These are phyloP conservation scores for Quercus tomentella DNA, from an alignment of 331 rosid species.

Conservation along the genomic window DNA sequence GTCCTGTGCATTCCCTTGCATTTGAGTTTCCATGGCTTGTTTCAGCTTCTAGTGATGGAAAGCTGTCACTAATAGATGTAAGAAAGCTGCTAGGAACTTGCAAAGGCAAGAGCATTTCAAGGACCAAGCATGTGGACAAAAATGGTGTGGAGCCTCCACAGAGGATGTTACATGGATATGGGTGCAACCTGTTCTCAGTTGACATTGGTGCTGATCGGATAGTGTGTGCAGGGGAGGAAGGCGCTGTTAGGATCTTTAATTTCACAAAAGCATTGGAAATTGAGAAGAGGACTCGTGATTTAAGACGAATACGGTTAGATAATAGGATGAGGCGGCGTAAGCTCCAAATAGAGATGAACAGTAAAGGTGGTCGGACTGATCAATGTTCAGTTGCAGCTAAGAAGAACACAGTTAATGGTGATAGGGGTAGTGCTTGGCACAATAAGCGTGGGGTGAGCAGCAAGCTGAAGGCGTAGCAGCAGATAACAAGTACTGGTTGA, in stretches of 20 bases:
- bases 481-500: not conserved
- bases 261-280: constrained; percentile 83
- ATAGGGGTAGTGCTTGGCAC: constrained; percentile 53
- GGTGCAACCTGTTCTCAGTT: constrained; percentile 68
- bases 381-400: constrained; percentile 84
- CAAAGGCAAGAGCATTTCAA: constrained; percentile 35
- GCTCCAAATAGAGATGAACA: constrained; percentile 54
- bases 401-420: constrained; percentile 55
- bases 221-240: constrained; percentile 93
- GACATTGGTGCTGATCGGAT: constrained; percentile 82
- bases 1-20: constrained; percentile 77
- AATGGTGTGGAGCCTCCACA: constrained; percentile 77
- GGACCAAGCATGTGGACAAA: constrained; percentile 25
- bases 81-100: constrained; percentile 54
- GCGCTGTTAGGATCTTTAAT: constrained; percentile 89
- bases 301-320: constrained; percentile 68
- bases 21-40: constrained; percentile 99
- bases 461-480: constrained; percentile 67
- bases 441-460: constrained; percentile 56
- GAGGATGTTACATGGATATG: constrained; percentile 85
- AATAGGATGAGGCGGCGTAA: constrained; percentile 76
- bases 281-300: constrained; percentile 57
- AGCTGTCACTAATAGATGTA: constrained; percentile 76
- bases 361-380: constrained; percentile 54
- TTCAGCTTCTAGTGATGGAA: constrained; percentile 87